Conservation (phyloP, 371 early-diverging fungal genomes). For the Parasitella parasitica region DNA sequence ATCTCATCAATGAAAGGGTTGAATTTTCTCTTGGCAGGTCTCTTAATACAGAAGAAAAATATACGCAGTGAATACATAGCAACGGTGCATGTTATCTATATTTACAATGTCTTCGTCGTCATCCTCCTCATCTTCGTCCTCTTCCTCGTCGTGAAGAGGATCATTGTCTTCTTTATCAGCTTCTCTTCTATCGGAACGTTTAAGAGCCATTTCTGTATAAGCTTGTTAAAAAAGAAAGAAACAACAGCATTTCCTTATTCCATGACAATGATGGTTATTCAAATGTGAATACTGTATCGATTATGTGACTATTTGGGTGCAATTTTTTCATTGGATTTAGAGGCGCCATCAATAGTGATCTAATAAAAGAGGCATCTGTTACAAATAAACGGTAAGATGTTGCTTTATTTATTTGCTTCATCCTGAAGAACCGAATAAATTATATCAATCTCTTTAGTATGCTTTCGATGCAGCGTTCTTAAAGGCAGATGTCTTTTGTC, state of each 20-base stretch:
- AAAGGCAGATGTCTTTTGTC: too few species aligned
- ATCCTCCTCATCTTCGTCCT: constrained; percentile 18
- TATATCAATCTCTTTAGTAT: too few species aligned
- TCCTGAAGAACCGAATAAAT: too few species aligned
- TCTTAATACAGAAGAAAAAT: constrained; percentile 11
- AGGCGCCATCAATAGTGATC: too few species aligned
- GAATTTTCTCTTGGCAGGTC: constrained; percentile 45
- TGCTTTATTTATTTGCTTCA: too few species aligned
- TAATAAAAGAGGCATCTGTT: too few species aligned
- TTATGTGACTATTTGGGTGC: neutral
- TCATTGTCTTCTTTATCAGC: constrained; percentile 18
- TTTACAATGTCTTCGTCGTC: constrained; percentile 21
- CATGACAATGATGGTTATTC: neutral
- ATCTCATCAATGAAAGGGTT: constrained; percentile 61
- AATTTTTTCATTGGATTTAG: neutral
- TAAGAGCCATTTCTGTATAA: constrained; percentile 15
- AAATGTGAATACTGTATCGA: neutral
- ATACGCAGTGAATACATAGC: neutral
- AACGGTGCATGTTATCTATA: neutral
- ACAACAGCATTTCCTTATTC: neutral
- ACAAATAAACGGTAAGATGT: too few species aligned
- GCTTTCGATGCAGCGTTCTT: too few species aligned
- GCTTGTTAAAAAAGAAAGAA: neutral
- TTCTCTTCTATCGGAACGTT: constrained; percentile 19
- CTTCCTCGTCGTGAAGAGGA: constrained; percentile 21